Evolutionary conservation across 1,139 yeast genomes (phyloP).

Genomic region (Pichia sp.): DNA sequence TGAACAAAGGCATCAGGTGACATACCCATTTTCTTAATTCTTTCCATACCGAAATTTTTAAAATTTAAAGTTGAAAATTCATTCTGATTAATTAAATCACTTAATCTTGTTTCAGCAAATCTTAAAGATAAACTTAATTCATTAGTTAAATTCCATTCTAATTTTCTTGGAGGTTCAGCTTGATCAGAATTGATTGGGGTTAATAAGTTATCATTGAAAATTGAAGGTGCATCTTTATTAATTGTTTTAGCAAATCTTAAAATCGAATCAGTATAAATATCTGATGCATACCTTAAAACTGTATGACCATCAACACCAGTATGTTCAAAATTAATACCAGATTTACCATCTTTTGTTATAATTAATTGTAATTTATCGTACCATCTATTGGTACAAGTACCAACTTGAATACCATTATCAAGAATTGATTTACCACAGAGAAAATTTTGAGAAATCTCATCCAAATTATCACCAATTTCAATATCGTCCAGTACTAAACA

Average conservation of each 20-base stretch:
- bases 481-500: conserved; percentile 77
- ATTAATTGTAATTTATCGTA: conserved; percentile 87
- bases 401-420: conserved; percentile 81
- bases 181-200: neutral
- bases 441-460: conserved; percentile 73
- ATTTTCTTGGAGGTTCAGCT: conserved; percentile 51
- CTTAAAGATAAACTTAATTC: conserved; percentile 74
- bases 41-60: conserved; percentile 64
- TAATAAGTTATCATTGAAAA: conserved; percentile 41
- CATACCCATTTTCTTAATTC: conserved; percentile 76
- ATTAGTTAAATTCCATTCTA: conserved; percentile 80
- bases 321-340: conserved; percentile 90
- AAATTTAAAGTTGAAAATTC: conserved; percentile 81
- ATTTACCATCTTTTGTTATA: conserved; percentile 85
- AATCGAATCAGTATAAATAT: conserved; percentile 85
- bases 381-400: conserved; percentile 94
- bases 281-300: conserved; percentile 78
- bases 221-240: conserved; percentile 71
- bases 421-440: conserved; percentile 77
- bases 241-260: conserved; percentile 79
- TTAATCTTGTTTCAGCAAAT: conserved; percentile 84
- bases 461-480: conserved; percentile 50
- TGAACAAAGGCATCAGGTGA: conserved; percentile 94
- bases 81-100: conserved; percentile 83
- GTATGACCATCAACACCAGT: conserved; percentile 97